These are phyloP conservation scores for Spergularia bocconei DNA, from an alignment of 148 eudicot species.

Conservation along the genomic window DNA sequence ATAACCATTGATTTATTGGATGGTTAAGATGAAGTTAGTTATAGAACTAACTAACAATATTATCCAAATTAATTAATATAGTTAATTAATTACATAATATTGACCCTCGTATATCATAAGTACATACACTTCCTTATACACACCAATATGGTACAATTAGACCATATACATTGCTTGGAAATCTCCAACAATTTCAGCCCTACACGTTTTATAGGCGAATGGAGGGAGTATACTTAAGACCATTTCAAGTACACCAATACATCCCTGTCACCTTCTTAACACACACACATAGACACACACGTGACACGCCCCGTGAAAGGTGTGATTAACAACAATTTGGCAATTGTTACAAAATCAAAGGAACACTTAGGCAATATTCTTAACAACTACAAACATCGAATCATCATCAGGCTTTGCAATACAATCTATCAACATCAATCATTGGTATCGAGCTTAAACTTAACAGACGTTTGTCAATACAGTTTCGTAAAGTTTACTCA, in stretches of 20 bases:
- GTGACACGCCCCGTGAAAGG: neutral
- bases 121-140: too few species aligned
- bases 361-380: neutral
- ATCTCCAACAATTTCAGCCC: too few species aligned
- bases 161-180: too few species aligned
- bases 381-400: neutral
- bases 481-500: neutral
- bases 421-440: neutral
- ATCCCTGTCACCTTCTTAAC: neutral
- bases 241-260: neutral
- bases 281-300: neutral
- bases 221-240: neutral
- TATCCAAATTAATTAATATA: too few species aligned
- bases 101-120: too few species aligned
- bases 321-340: neutral
- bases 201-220: too few species aligned
- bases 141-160: too few species aligned
- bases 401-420: neutral
- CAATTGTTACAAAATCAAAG: neutral
- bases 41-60: too few species aligned
- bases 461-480: neutral
- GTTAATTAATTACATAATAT: too few species aligned
- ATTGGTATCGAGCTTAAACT: neutral
- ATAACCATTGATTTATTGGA: too few species aligned
- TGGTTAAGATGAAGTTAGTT: too few species aligned